Base-by-base conservation (phyloP, 305 asterid species). In the Ajuga reptans region DNA sequence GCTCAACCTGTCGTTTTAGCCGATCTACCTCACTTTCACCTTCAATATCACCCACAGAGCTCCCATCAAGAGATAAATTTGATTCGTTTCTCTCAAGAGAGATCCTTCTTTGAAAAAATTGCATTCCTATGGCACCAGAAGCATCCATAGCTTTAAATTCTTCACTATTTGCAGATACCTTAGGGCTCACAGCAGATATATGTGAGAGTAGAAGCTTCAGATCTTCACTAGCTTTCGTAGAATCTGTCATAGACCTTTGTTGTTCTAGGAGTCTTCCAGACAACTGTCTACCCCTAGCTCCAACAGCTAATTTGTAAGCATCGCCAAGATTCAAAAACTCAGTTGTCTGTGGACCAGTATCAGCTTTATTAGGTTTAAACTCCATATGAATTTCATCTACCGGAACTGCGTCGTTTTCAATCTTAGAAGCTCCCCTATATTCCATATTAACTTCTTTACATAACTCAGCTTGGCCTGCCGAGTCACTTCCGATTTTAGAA, bases 41-140 rank as follows among this genome's bases (percentile, higher is more conserved):
- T 72, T 91, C 96, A 4, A 89, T 76, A 78, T 91, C 97, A 67
- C 93, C 78, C 14, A 89, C 72, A 10, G 36, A 64, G 74, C 89
- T 86, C 56, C 84, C 96, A 72, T 89, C 96, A 18, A 87, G 70
- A 37, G 96, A 92, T 66, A 89, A 29, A 72, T 64, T 81, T 56
- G 98, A 92, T 64, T 81, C 95, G 47, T 92, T 89, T 81, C 96
- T 89, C 81, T 89, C 98, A 10, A 92, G 87, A 0, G 96, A 92
- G 59, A 84, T 82, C 81, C 88, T 86, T 75, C 83, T 82, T 60
- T 83, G 92, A 71, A 84, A 79, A 27, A 84, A 68, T 59, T 87
- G 96, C 73, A 83, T 37, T 67, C 89, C 89, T 4, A 62, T 56
- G 43, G 83, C 63, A 58, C 52, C 62, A 58, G 83, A 80, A 61